Percentiles rank a stretch among this genome's conserved stretches.
Conservation (phyloP, 1,139 yeast species). For the Casaregolazyma suthepensis region DNA sequence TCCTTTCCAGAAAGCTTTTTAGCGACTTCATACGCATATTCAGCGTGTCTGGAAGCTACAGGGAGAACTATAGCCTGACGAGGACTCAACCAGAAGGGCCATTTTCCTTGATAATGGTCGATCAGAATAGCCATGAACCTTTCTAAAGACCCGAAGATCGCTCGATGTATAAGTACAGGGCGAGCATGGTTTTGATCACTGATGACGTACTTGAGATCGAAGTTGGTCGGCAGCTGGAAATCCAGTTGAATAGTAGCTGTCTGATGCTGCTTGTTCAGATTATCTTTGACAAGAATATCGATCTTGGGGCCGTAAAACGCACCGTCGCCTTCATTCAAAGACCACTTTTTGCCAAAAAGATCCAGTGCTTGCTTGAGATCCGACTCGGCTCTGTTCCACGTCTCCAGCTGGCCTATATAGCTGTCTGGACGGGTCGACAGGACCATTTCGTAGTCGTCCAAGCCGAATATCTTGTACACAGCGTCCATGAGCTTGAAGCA, state of each 20-base stretch:
- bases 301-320: conserved; percentile 96
- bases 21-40: conserved; percentile 49
- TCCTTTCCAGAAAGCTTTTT: conserved; percentile 42
- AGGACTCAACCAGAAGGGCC: conserved; percentile 99
- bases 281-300: conserved; percentile 81
- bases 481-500: conserved; percentile 71
- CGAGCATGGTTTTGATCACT: conserved; percentile 12
- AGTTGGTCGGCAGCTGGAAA: conserved; percentile 86
- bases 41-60: conserved; percentile 53
- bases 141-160: conserved; percentile 91
- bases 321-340: conserved; percentile 84
- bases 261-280: conserved; percentile 78
- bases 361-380: conserved; percentile 63
- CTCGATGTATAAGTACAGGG: conserved; percentile 93
- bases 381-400: conserved; percentile 83
- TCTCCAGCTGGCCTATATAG: conserved; percentile 71
- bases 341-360: conserved; percentile 59
- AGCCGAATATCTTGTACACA: conserved; percentile 74
- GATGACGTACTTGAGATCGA: conserved; percentile 56
- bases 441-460: conserved; percentile 60
- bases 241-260: conserved; percentile 95
- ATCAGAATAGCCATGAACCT: conserved; percentile 85
- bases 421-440: conserved; percentile 87
- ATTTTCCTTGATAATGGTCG: conserved; percentile 86
- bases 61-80: conserved; percentile 87